Evolutionary conservation across 2,329 filamentous ascomycete species (phyloP).

Genomic region (Harringtonia aguacate): DNA sequence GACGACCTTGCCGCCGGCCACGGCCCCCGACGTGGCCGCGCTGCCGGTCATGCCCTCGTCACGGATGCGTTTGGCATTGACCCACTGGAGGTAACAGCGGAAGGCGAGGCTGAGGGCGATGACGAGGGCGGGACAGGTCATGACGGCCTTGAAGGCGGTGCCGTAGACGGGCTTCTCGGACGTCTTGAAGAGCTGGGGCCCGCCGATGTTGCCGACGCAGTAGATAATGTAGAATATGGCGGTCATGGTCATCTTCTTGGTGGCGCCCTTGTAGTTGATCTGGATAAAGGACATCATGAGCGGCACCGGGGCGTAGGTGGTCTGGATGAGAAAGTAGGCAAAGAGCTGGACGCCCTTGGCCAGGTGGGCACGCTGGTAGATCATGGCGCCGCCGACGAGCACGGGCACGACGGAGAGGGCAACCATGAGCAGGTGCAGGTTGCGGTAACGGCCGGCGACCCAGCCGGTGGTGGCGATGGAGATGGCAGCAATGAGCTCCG

Average conservation of each 20-base stretch:
- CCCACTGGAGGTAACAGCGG: slow-evolving; percentile 33
- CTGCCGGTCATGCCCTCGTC: slow-evolving; percentile 35
- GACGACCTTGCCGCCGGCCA: slow-evolving; percentile 25
- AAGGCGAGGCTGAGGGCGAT: slow-evolving; percentile 31
- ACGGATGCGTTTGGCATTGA: slow-evolving; percentile 29
- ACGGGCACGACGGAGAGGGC: slow-evolving; percentile 37
- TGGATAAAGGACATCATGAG: slow-evolving; percentile 39
- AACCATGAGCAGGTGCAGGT: slow-evolving; percentile 40
- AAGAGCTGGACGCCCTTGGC: slow-evolving; percentile 36
- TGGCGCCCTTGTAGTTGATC: slow-evolving; percentile 44
- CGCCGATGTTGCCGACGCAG: slow-evolving; percentile 44
- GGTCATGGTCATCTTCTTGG: slow-evolving; percentile 51
- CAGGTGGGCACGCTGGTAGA: slow-evolving; percentile 33
- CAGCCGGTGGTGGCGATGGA: slow-evolving; percentile 38
- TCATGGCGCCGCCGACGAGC: slow-evolving; percentile 40
- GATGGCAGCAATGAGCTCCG: slow-evolving; percentile 38
- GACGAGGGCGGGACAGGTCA: slow-evolving; percentile 43
- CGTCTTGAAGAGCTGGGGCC: slow-evolving; percentile 42
- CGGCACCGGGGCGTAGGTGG: slow-evolving; percentile 42
- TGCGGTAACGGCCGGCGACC: slow-evolving; percentile 39
- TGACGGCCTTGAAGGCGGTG: slow-evolving; percentile 43
- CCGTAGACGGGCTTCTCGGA: slow-evolving; percentile 38
- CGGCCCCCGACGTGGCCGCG: slow-evolving; percentile 27
- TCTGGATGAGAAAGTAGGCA: slow-evolving; percentile 45
- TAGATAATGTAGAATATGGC: slow-evolving; percentile 44